phyloP scores from a whole-genome alignment of 2,329 filamentous ascomycete genomes.

The Ophiostoma sp. region DNA sequence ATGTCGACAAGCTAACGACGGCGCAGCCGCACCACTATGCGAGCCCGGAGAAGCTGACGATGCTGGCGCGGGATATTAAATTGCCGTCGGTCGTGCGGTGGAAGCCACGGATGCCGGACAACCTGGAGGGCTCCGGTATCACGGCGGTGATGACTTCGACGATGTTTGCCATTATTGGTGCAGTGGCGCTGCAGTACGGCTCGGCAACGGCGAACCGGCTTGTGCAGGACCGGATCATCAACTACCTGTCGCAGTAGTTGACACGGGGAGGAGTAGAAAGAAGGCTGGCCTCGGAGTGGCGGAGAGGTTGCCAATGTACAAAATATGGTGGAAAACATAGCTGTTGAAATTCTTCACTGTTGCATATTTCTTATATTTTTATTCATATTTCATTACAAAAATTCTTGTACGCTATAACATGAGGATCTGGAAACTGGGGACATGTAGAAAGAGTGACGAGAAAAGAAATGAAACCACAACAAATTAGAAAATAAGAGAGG shows the following conservation, averaged over 20 bases:
- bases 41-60: conserved; percentile 64
- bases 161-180: conserved; percentile 83
- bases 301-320: not conserved
- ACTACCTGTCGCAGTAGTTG: conserved; percentile 36
- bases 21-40: conserved; percentile 62
- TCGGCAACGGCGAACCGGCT: conserved; percentile 73
- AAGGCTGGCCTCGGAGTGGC: too few species aligned
- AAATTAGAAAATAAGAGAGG: not conserved
- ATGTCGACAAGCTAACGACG: conserved; percentile 69
- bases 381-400: not conserved
- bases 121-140: conserved; percentile 71
- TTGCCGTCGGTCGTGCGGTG: conserved; percentile 73
- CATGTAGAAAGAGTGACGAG: not conserved
- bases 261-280: not conserved
- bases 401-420: not conserved
- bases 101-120: conserved; percentile 75
- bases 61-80: conserved; percentile 68
- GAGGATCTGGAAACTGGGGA: not conserved
- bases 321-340: conserved; percentile 4
- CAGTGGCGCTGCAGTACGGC: conserved; percentile 84
- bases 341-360: not conserved
- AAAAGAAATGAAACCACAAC: not conserved
- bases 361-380: not conserved
- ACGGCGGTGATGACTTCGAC: conserved; percentile 74
- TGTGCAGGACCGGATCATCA: conserved; percentile 74